These are phyloP conservation scores for Trichophyton benhamiae DNA, from an alignment of 2,329 filamentous ascomycete genomes.

Conservation along the genomic window DNA sequence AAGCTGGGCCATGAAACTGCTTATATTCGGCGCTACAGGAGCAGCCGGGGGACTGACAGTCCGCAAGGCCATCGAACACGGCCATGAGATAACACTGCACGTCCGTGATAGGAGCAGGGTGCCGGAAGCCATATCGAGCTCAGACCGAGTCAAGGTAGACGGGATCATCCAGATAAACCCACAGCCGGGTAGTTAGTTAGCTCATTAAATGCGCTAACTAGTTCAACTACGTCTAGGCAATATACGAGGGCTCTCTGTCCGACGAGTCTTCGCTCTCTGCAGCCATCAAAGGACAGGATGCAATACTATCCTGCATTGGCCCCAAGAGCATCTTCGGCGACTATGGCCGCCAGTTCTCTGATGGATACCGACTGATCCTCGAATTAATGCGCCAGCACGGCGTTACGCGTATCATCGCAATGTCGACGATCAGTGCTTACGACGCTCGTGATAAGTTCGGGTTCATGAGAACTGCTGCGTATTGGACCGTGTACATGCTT, in stretches of 20 bases:
- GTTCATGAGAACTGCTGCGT: conserved; percentile 11
- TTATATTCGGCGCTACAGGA: conserved; percentile 13
- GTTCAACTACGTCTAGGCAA: conserved; percentile 2
- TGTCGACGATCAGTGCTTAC: conserved; percentile 24
- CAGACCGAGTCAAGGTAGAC: conserved; percentile 10
- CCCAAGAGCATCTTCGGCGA: conserved; percentile 5
- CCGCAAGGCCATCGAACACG: conserved; percentile 11
- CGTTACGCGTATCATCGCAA: conserved; percentile 24
- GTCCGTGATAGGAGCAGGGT: conserved; percentile 15
- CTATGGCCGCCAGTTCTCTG: not conserved
- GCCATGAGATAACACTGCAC: conserved; percentile 12
- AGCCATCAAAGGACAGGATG: conserved; percentile 15
- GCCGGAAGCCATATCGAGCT: conserved; percentile 10
- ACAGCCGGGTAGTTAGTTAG: not conserved
- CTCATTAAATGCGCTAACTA: not conserved
- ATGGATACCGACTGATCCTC: conserved; percentile 15
- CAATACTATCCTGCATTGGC: conserved; percentile 15
- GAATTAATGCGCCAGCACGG: conserved; percentile 20
- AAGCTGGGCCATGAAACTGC: conserved; percentile 17
- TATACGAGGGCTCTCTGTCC: conserved; percentile 10
- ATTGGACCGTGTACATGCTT: conserved; percentile 8
- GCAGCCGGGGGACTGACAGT: conserved; percentile 6
- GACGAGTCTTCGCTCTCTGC: conserved; percentile 10
- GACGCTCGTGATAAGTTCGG: conserved; percentile 17
- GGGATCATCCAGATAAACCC: too few species aligned